Conservation (phyloP, 2,329 filamentous ascomycete genomes). For the Camillea tinctor region DNA sequence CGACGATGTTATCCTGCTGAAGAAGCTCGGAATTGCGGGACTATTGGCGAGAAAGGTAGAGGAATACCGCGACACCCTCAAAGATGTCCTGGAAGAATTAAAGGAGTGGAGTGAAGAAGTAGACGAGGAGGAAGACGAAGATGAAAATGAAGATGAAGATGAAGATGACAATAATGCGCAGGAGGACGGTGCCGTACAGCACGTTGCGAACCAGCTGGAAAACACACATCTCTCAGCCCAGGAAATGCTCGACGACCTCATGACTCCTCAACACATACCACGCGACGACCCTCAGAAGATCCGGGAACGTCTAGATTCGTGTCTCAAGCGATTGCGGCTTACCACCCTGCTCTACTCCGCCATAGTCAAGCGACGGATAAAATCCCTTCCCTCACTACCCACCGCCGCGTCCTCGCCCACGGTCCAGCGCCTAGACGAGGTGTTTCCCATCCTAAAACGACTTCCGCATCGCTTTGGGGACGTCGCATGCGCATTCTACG, state of each 20-base stretch:
- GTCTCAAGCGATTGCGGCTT: constrained; percentile 65
- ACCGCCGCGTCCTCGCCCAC: constrained; percentile 31
- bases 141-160: constrained; percentile 47
- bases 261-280: constrained; percentile 63
- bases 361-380: constrained; percentile 67
- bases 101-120: constrained; percentile 83
- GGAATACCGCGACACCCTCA: constrained; percentile 70
- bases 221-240: constrained; percentile 44
- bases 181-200: constrained; percentile 43
- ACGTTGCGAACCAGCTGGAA: constrained; percentile 31
- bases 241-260: constrained; percentile 65
- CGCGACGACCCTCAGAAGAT: constrained; percentile 62
- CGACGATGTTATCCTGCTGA: constrained; percentile 66
- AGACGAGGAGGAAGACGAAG: constrained; percentile 58
- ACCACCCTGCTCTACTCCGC: constrained; percentile 68
- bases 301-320: constrained; percentile 62
- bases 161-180: constrained; percentile 33
- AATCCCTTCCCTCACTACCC: constrained; percentile 50
- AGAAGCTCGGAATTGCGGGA: constrained; percentile 65
- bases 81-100: constrained; percentile 81
- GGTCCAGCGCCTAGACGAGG: constrained; percentile 51
- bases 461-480: constrained; percentile 70
- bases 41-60: constrained; percentile 70
- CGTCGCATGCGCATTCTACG: constrained; percentile 70
- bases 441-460: constrained; percentile 53